Evolutionary conservation across 352 stramenopile species (phyloP).

Genomic region (Thalassiosira mediterranea): DNA sequence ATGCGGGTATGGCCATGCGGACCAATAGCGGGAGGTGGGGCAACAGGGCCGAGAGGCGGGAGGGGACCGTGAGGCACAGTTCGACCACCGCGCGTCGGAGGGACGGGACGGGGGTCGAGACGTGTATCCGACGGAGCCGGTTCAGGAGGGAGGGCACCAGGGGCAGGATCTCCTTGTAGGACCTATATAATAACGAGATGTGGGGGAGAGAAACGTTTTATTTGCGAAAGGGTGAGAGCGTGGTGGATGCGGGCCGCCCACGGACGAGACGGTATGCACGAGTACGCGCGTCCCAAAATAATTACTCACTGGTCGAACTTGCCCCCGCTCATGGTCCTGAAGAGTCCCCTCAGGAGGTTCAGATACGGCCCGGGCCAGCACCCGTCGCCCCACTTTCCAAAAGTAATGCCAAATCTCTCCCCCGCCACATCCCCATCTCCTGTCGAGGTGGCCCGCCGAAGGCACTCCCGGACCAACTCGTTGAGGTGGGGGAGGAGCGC

Average conservation of each 20-base stretch:
- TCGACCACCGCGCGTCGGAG: conserved; percentile 94
- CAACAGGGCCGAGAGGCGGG: conserved; percentile 92
- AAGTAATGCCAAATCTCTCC: neutral
- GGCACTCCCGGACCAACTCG: conserved; percentile 91
- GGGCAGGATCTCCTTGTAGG: conserved; percentile 95
- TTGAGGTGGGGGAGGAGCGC: conserved; percentile 92
- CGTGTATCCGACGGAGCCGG: conserved; percentile 92
- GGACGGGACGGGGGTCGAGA: conserved; percentile 86
- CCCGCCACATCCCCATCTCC: neutral
- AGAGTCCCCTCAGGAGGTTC: conserved; percentile 92
- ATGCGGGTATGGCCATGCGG: conserved; percentile 92
- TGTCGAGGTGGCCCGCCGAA: conserved; percentile 77
- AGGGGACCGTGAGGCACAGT: conserved; percentile 95
- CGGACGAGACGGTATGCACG: too few relatives aligned
- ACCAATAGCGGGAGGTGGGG: conserved; percentile 96
- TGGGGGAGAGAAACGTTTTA: neutral
- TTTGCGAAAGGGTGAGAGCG: neutral
- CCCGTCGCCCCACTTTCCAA: neutral
- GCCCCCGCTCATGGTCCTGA: conserved; percentile 94
- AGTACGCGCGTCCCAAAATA: too few relatives aligned
- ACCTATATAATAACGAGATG: conserved; percentile 53
- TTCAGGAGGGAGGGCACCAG: conserved; percentile 92
- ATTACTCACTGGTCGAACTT: conserved; percentile 97
- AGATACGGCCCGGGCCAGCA: conserved; percentile 94
- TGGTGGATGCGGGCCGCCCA: neutral